Conservation (phyloP, 495 filamentous ascomycete species). For the Xylaria sp. region DNA sequence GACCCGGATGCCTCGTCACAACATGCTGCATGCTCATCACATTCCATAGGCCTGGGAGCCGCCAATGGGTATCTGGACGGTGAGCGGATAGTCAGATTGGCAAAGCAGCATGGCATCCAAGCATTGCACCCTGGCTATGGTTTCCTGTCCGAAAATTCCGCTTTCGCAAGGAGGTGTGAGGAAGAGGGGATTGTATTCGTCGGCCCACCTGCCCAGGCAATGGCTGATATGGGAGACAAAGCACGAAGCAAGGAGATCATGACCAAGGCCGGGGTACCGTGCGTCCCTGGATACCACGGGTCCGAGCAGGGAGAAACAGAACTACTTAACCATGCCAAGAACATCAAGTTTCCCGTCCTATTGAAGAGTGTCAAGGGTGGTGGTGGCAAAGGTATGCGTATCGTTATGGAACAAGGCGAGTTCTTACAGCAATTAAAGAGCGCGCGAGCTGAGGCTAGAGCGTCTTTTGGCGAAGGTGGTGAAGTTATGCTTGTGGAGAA, state of each 20-base stretch:
- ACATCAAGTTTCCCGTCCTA: constrained; percentile 90
- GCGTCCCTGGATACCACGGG: constrained; percentile 96
- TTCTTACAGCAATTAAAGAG: constrained; percentile 83
- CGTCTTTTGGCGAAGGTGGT: constrained; percentile 84
- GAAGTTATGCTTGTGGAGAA: constrained; percentile 97
- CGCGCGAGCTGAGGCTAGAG: constrained; percentile 87
- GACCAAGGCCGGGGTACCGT: constrained; percentile 89
- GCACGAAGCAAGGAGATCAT: constrained; percentile 92
- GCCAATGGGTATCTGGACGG: constrained; percentile 89
- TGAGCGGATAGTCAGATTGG: constrained; percentile 86
- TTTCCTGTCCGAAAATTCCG: constrained; percentile 94
- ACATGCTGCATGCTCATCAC: constrained; percentile 84
- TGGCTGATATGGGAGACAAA: constrained; percentile 98
- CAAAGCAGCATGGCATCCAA: constrained; percentile 82
- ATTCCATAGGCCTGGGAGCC: constrained; percentile 81
- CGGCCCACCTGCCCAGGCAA: constrained; percentile 88
- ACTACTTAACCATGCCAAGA: constrained; percentile 74
- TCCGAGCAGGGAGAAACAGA: constrained; percentile 76
- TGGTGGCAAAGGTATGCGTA: constrained; percentile 99
- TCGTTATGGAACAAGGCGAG: constrained; percentile 73
- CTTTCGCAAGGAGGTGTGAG: constrained; percentile 85
- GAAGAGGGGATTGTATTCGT: constrained; percentile 95
- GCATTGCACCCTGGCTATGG: constrained; percentile 97
- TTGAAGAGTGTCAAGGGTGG: constrained; percentile 97
- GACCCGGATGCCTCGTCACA: constrained; percentile 87